phyloP scores from a whole-genome alignment of 805 yeast species.

The Kurtzmaniella cleridarum region DNA sequence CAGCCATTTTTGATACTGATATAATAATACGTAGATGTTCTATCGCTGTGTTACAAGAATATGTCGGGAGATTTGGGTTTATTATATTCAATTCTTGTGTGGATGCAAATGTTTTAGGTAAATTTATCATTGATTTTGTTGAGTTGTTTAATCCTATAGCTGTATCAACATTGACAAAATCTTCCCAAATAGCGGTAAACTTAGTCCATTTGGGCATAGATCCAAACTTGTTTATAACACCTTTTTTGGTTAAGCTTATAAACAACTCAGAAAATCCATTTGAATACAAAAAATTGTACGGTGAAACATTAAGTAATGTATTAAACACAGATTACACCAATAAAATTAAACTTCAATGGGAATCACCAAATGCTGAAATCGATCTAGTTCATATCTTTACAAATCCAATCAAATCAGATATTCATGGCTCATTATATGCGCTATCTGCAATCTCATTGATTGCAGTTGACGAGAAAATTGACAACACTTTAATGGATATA shows the following conservation, averaged over 20 bases:
- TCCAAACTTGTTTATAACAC: slow-evolving; percentile 19
- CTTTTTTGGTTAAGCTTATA: slow-evolving; percentile 26
- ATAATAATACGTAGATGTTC: slow-evolving; percentile 74
- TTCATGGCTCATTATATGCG: no score
- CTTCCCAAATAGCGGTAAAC: slow-evolving; percentile 12
- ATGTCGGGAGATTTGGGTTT: slow-evolving; percentile 68
- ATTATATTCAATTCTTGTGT: slow-evolving; percentile 19
- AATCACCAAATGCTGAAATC: no score
- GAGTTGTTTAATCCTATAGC: slow-evolving; percentile 50
- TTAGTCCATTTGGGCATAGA: slow-evolving; percentile 22
- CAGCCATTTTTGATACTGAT: slow-evolving; percentile 68
- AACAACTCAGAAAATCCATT: slow-evolving; percentile 29
- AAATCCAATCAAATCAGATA: no score
- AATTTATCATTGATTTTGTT: slow-evolving; percentile 44
- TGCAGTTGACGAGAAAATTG: no score
- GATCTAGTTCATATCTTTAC: no score
- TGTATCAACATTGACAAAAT: slow-evolving; percentile 15
- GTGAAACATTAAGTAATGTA: slow-evolving; percentile 24
- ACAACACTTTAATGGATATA: no score
- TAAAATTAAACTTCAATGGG: no score
- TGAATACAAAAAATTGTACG: slow-evolving; percentile 38
- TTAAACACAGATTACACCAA: no score
- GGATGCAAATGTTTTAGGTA: slow-evolving; percentile 16
- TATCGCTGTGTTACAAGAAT: slow-evolving; percentile 82
- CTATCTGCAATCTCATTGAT: no score